These are phyloP conservation scores for Clonostachys chloroleuca DNA, from an alignment of 2,329 filamentous ascomycete genomes.

Conservation along the genomic window DNA sequence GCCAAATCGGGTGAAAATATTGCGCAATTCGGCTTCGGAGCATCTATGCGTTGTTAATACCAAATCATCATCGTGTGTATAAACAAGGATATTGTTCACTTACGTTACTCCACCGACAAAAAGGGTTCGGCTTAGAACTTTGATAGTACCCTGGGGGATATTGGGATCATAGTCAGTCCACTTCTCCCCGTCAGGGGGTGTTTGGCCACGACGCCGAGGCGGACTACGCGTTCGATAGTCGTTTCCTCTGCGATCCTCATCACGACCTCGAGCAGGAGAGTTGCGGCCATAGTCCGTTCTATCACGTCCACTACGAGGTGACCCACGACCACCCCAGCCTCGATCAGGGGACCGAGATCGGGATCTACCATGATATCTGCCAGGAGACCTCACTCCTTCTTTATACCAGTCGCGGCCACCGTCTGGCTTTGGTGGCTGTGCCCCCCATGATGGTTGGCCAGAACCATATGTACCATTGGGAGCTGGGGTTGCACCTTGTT, in stretches of 20 bases:
- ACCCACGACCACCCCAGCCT: slow-evolving; percentile 63
- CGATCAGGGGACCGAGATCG: slow-evolving; percentile 77
- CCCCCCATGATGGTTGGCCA: slow-evolving; percentile 22
- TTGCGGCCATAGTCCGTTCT: slow-evolving; percentile 74
- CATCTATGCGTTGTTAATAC: slow-evolving; percentile 38
- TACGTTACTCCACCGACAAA: slow-evolving; percentile 95
- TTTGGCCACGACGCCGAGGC: slow-evolving; percentile 60
- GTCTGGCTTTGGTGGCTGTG: slow-evolving; percentile 20
- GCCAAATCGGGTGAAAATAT: slow-evolving; percentile 77
- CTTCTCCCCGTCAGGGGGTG: slow-evolving; percentile 52
- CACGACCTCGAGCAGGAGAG: slow-evolving; percentile 56
- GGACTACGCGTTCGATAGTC: slow-evolving; percentile 91
- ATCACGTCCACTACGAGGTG: slow-evolving; percentile 56
- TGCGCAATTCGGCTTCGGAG: slow-evolving; percentile 76
- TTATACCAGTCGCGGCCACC: slow-evolving; percentile 53
- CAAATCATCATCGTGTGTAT: neutral
- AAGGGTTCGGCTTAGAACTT: slow-evolving; percentile 89
- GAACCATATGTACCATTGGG: slow-evolving; percentile 33
- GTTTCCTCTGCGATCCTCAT: slow-evolving; percentile 50
- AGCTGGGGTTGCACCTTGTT: slow-evolving; percentile 23
- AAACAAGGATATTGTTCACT: slow-evolving; percentile 28
- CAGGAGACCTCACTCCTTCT: slow-evolving; percentile 57
- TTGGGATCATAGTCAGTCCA: slow-evolving; percentile 75
- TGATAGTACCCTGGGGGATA: slow-evolving; percentile 75
- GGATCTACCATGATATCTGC: slow-evolving; percentile 54